These are phyloP conservation scores for Podospora tetraspora DNA, from an alignment of 495 filamentous ascomycete species.

Conservation along the genomic window DNA sequence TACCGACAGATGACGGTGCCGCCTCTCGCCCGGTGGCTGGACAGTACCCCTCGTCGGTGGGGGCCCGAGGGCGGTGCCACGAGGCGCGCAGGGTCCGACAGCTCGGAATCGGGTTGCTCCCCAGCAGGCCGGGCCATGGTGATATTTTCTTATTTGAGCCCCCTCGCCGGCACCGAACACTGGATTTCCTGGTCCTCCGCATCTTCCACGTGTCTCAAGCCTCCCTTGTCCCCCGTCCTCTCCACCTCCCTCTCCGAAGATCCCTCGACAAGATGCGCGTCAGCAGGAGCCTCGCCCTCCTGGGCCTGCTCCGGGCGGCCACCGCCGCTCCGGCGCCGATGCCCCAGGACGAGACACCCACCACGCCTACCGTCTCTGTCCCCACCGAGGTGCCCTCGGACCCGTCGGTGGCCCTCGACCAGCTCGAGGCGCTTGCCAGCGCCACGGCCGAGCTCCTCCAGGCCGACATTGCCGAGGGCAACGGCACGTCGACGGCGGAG, in stretches of 20 bases:
- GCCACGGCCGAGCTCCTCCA: slow-evolving; percentile 3
- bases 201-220: neutral
- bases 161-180: neutral
- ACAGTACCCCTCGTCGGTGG: neutral
- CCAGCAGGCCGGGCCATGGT: neutral
- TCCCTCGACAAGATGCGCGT: neutral
- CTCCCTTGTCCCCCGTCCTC: neutral
- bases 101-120: neutral
- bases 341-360: neutral
- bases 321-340: neutral
- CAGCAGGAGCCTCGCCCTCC: neutral
- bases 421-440: slow-evolving; percentile 1
- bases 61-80: neutral
- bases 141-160: neutral
- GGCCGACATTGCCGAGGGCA: neutral
- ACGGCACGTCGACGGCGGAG: neutral
- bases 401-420: neutral
- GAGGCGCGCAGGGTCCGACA: neutral
- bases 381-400: neutral
- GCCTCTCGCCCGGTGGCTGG: neutral
- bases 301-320: neutral
- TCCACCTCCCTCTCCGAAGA: neutral
- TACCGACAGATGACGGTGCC: neutral
- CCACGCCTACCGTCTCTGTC: neutral
- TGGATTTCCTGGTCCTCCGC: neutral